Evolutionary conservation across 2,329 filamentous ascomycete genomes (phyloP), one percentile per base, ranked within the genome.

Genomic region (Fragosphaeria purpurea): DNA sequence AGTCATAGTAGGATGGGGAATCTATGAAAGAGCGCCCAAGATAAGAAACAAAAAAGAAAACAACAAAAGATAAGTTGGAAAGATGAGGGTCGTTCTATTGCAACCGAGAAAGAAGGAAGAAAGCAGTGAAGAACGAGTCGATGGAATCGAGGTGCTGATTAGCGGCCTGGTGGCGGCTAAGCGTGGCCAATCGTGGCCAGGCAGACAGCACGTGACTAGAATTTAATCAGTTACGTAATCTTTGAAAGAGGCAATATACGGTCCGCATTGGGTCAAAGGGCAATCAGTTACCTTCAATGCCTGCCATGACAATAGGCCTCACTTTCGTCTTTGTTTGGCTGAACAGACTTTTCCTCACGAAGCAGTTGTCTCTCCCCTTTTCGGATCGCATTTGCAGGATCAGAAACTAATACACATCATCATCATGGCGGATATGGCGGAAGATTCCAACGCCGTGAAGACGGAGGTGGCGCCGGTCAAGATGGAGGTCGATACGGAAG

Each of bases 381-480:
- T 11, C 3, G 35, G 22, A 22, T 22, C 22, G 22, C 22, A 22
- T 22, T 22, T 22, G 2, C 22, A 22, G 22, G 22, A 2, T 22
- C 22, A 22, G 22, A 22, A 38, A 38, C 38, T 7, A 13, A 42
- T 5, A 13, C 41, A 13, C 41, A 40, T 12, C 38, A 5, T n/a
- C 7, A 22, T 12, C 45, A 6, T 42, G 38, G 22, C 22, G 22
- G 22, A 22, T 3, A 55, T 54, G 53, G 53, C 53, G 33, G 52
- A 55, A 42, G 41, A 51, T 35, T 48, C 48, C 37, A 5, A 22
- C 22, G 22, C 47, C 1, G 46, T 57, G 3, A 55, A 56, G 51
- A 40, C 56, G 22, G 58, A 60, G 44, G 41, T 49, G 35, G 41
- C 59, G 40, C 58, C 61, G 31, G 66, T 75, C 60, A 75, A 76